phyloP scores from a whole-genome alignment of 495 filamentous ascomycete genomes.

The Bryoglossum gracile region DNA sequence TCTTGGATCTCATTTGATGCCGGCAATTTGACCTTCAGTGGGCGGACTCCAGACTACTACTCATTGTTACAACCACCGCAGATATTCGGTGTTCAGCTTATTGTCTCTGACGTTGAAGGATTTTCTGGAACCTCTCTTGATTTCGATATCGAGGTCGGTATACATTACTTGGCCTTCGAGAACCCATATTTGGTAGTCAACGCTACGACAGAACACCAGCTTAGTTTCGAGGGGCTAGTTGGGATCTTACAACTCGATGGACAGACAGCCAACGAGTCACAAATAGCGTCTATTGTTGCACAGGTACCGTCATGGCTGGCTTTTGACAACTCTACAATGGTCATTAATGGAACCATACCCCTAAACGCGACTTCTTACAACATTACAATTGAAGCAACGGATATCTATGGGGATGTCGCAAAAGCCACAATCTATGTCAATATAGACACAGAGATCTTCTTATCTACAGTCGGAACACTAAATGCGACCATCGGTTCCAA shows the following conservation, averaged over 20 bases:
- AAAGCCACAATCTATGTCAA: constrained; percentile 55
- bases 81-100: constrained; percentile 61
- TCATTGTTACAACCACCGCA: constrained; percentile 62
- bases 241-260: constrained; percentile 57
- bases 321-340: constrained; percentile 55
- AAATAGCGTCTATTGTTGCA: constrained; percentile 43
- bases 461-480: constrained; percentile 32
- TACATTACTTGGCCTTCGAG: constrained; percentile 57
- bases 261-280: constrained; percentile 34
- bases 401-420: constrained; percentile 56
- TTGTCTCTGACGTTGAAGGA: constrained; percentile 73
- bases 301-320: constrained; percentile 62
- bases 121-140: constrained; percentile 59
- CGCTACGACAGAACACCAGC: constrained; percentile 43
- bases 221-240: constrained; percentile 49
- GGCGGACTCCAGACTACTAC: constrained; percentile 56
- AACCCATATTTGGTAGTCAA: constrained; percentile 50
- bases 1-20: constrained; percentile 79
- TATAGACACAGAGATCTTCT: constrained; percentile 36
- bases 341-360: constrained; percentile 58
- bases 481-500: constrained; percentile 54
- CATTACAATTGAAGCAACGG: constrained; percentile 57
- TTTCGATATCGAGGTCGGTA: constrained; percentile 65
- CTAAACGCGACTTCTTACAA: constrained; percentile 47
- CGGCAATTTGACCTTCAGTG: constrained; percentile 57